These are phyloP conservation scores for Hippophae rhamnoides DNA, from an alignment of 306 rosid genomes.

Conservation along the genomic window DNA sequence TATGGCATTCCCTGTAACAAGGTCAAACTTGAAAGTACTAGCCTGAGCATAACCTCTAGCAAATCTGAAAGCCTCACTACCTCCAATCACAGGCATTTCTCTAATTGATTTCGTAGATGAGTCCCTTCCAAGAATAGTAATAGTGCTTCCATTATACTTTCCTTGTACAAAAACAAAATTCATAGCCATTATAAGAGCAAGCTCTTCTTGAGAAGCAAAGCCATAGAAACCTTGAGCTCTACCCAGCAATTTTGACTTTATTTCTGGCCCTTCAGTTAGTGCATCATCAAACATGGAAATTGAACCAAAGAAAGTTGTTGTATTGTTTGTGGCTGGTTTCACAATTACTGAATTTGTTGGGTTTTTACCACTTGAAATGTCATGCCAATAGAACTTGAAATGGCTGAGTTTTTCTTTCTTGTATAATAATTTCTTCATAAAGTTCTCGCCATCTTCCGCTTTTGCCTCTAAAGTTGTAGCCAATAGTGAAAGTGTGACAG, in stretches of 20 bases:
- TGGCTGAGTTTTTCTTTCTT: slow-evolving; percentile 33
- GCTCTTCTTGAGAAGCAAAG: slow-evolving; percentile 39
- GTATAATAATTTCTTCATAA: no score
- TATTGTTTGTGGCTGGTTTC: slow-evolving; percentile 16
- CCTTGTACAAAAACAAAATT: slow-evolving; percentile 49
- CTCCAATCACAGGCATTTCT: slow-evolving; percentile 70
- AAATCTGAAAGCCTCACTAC: slow-evolving; percentile 55
- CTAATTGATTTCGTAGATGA: slow-evolving; percentile 23
- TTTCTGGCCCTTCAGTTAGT: slow-evolving; percentile 35
- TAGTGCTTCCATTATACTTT: slow-evolving; percentile 43
- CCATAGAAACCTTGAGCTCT: slow-evolving; percentile 62
- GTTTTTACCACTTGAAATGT: slow-evolving; percentile 33
- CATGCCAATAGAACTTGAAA: slow-evolving; percentile 49
- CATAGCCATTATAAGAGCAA: slow-evolving; percentile 40
- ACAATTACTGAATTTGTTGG: slow-evolving; percentile 40
- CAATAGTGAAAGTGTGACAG: no score
- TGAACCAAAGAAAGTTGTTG: slow-evolving; percentile 31
- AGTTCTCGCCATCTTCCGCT: no score
- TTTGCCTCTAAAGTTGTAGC: no score
- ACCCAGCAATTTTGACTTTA: slow-evolving; percentile 32
- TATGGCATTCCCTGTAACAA: slow-evolving; percentile 26
- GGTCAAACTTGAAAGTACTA: slow-evolving; percentile 13
- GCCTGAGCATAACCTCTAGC: slow-evolving; percentile 63
- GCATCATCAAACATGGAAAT: slow-evolving; percentile 57
- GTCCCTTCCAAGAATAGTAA: slow-evolving; percentile 59